Base-by-base conservation (phyloP, 2,329 filamentous ascomycete species). In the Atkinsonella hypoxylon region DNA sequence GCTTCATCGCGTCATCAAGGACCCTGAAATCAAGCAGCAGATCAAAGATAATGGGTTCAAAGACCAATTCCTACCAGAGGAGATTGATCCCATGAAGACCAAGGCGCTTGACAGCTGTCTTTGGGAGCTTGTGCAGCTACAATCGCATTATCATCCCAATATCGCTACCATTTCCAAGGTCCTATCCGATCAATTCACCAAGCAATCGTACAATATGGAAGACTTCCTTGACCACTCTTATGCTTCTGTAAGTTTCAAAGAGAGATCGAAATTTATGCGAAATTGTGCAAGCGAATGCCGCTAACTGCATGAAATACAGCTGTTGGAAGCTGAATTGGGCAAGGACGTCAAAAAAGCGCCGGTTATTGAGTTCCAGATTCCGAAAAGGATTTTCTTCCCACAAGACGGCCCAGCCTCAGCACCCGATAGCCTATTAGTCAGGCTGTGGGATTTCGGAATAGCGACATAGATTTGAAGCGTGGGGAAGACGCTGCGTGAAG, bases 161-260 rank as follows among this genome's bases (percentile, higher is more conserved):
- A 89, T 98, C 22, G 90, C 91, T 0, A 93, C 90, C 2, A 82
- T 98, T 58, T 85, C 89, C 43, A 93, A 89, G 67, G 95, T 98
- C 56, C 82, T 98, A 51, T 87, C 87, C 2, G 89, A 97, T 69
- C 93, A 97, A 65, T 98, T 97, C 66, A 98, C 93, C 2, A 98
- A 98, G 70, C 83, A 89, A 58, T 78, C 85, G 2, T 98, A 97
- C 68, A 93, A 89, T 59, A 70, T 96, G n/a, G 93, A 98, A 63
- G 93, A 98, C 63, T 98, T 98, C 67, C 70, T 97, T 45, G 93
- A 98, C 63, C 89, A 97, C 65, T 91, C 88, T 0, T 98, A 97
- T 67, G 79, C 75, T 60, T 87, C 81, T 63, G 83, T 85, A 77
- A 76, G 79, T 77, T n/a, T 30, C 34, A 30, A 26, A 10, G 7